Conservation (phyloP, 1,284 basidiomycete species). For the Lentinula novae-zelandiae region DNA sequence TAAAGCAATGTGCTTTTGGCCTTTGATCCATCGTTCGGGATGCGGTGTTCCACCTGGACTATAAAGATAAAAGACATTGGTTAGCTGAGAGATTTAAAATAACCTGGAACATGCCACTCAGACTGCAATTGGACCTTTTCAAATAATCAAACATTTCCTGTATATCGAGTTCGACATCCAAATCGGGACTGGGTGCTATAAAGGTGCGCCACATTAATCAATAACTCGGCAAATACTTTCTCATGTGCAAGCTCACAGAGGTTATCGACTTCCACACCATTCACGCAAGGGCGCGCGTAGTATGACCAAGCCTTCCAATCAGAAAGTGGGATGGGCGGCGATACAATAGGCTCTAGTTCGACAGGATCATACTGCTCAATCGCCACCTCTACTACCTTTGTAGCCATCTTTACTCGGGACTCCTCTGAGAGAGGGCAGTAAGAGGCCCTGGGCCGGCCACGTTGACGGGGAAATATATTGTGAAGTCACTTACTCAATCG, state of each 20-base stretch:
- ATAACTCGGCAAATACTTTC: no score
- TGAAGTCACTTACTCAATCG: slow-evolving; percentile 5
- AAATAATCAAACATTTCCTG: slow-evolving; percentile 33
- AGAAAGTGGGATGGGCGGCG: slow-evolving; percentile 22
- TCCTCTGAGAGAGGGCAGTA: not conserved
- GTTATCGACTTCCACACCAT: slow-evolving; percentile 31
- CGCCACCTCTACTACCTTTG: not conserved
- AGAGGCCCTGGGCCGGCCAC: not conserved
- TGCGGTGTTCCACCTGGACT: slow-evolving; percentile 30
- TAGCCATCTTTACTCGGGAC: not conserved
- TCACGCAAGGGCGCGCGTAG: slow-evolving; percentile 36
- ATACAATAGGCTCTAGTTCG: slow-evolving; percentile 1
- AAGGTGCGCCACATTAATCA: not conserved
- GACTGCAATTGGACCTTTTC: slow-evolving; percentile 11
- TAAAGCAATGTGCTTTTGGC: slow-evolving; percentile 41
- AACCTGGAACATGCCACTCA: not conserved
- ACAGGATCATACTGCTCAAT: slow-evolving; percentile 9
- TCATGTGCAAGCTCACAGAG: slow-evolving; percentile 29
- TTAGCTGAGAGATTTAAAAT: slow-evolving; percentile 10
- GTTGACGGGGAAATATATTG: not conserved
- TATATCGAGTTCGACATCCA: slow-evolving; percentile 22
- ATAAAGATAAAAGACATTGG: not conserved
- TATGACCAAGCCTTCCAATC: slow-evolving; percentile 47
- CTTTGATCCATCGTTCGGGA: slow-evolving; percentile 46
- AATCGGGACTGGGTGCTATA: slow-evolving; percentile 18